Evolutionary conservation across 306 rosid genomes (phyloP), one percentile per base, ranked within the genome.

Genomic region (Gastrolobium villosum): DNA sequence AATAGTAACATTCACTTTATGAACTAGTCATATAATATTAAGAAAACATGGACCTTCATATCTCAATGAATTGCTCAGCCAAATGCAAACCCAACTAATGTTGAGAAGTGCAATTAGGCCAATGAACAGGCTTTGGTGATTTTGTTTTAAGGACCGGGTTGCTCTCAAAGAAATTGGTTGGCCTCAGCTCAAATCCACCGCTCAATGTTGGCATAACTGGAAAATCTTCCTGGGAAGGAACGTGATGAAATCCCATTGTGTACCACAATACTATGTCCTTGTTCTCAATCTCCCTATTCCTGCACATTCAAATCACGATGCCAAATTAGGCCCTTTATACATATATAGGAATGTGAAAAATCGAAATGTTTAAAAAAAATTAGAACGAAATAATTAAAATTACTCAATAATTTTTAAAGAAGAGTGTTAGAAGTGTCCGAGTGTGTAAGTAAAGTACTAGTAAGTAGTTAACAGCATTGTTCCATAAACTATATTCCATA

Each of bases 141-240:
- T 45, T 44, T 0, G 30, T 68, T 80, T 89, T 86, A 40, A 86
- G 87, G 39, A 84, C 87, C 2, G 86, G 84, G 70, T 79, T 84
- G 13, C 77, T 76, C 64, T 89, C 83, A 34, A 89, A 89, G 79
- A 84, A 86, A 79, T 89, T 86, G 35, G 87, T 72, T n/a, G 88
- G 90, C 20, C 68, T 78, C 6, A 89, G 79, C 72, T 89, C 92
- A 74, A 86, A 81, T n/a, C 85, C 85, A 50, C 31, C 46, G 5
- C 45, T 88, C 43, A 88, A n/a, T 10, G 87, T 88, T 0, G 90
- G 85, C 92, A 88, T 79, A 37, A 80, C 3, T 0, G 93, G 86
- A 36, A 46, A 82, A 9, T 82, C 93, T 55, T 89, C 90, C 54
- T 84, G 90, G 57, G 70, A 74, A 10, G 90, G 93, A 4, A 80